Base-by-base conservation (phyloP, 2,329 filamentous ascomycete genomes). In the Dothidotthia symphoricarpi region DNA sequence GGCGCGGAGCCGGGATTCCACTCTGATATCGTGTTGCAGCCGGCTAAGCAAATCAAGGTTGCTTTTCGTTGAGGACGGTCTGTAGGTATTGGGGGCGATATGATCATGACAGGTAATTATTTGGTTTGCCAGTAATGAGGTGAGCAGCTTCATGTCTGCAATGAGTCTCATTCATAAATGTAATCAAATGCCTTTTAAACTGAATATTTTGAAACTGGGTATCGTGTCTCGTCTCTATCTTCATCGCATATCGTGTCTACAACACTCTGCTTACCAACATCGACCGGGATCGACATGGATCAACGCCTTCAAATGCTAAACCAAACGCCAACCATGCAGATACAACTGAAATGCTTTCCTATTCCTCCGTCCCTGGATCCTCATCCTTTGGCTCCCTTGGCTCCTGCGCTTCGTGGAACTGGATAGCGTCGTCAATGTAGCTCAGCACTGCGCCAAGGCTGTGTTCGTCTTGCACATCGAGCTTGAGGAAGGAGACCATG, bases 401-500 rank as follows among this genome's bases (percentile, higher is more conserved):
- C 67, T 96, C 90, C 64, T 96, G 90, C 10, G 89, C 87, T 66
- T 96, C 90, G 61, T 95, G 87, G 66, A 81, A 96, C 64, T 95
- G 90, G 51, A 95, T 93, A 17, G 87, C 86, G 69, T 96, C 88
- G 64, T 96, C 90, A 54, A 96, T 93, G 69, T 94, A 88, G 73
- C 88, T 95, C 53, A 96, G 69, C 16, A 95, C 84, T 2, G 77
- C 82, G 1, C 78, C 84, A 3, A 97, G 83, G 60, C 91, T 97
- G 57, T 97, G 89, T 69, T 97, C 91, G 57, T 95, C 83, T 51
- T 93, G 86, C 17, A 84, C 85, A 61, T 97, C 87, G 29, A 97
- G 74, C 70, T 90, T 88, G 40, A 96, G 74, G 63, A 95, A 98
- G 31, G 87, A 95, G 10, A 98, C 88, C 88, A 98, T 94, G 71